Evolutionary conservation across 371 early-diverging fungal species (phyloP).

Genomic region (Rhizopus microsporus): DNA sequence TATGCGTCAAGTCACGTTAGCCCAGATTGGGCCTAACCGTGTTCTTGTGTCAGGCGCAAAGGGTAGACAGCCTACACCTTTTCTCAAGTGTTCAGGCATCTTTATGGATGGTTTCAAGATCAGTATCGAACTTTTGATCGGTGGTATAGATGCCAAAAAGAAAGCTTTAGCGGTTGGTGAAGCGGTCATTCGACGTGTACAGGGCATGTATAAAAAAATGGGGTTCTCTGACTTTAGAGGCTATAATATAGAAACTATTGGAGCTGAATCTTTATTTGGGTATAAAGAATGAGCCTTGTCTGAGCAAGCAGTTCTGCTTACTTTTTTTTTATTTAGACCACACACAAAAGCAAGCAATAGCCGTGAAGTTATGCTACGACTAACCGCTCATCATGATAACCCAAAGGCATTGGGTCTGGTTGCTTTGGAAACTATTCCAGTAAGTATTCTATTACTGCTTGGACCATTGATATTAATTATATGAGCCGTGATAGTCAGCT

Average conservation of each 20-base stretch:
- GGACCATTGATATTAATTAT: too few species aligned
- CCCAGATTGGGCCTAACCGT: constrained; percentile 59
- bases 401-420: constrained; percentile 59
- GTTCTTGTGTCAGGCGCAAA: constrained; percentile 69
- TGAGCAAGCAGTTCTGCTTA: not conserved
- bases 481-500: constrained; percentile 44
- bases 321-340: constrained; percentile 34
- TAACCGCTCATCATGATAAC: constrained; percentile 63
- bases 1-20: constrained; percentile 61
- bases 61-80: constrained; percentile 66
- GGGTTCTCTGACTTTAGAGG: constrained; percentile 57
- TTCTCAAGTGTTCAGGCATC: constrained; percentile 70
- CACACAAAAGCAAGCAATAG: constrained; percentile 49
- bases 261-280: constrained; percentile 75
- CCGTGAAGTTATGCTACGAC: constrained; percentile 68
- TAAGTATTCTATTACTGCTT: constrained; percentile 19
- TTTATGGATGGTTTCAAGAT: constrained; percentile 73
- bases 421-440: constrained; percentile 70
- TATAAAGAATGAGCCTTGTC: constrained; percentile 22
- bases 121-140: constrained; percentile 65
- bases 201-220: constrained; percentile 48
- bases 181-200: constrained; percentile 60
- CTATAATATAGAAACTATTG: constrained; percentile 64
- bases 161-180: constrained; percentile 69
- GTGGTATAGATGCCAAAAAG: constrained; percentile 66